These are phyloP conservation scores for Aspergillus diversus DNA, from an alignment of 495 filamentous ascomycete genomes.

Conservation along the genomic window DNA sequence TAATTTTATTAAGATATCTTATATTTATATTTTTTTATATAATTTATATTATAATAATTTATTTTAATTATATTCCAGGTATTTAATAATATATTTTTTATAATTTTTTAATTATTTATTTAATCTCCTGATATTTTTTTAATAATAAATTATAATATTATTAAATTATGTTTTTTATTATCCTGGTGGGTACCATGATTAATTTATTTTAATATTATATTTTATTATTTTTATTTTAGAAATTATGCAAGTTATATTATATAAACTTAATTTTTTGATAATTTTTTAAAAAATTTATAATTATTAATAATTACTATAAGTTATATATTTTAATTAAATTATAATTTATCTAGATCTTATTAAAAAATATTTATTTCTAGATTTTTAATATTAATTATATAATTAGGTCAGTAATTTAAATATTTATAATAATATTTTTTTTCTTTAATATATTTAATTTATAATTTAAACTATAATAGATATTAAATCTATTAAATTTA, in stretches of 20 bases:
- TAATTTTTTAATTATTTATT: neutral
- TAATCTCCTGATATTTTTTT: neutral
- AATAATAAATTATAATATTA: conserved; percentile 14
- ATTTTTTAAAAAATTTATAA: no score
- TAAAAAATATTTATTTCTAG: conserved; percentile 2
- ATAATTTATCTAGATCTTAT: no score
- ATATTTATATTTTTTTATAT: neutral
- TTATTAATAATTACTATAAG: no score
- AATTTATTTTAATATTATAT: conserved; percentile 1
- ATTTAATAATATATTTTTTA: neutral
- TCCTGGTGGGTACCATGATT: no score
- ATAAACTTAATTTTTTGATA: neutral
- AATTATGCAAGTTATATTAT: neutral
- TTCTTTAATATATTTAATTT: conserved; percentile 4
- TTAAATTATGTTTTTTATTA: no score
- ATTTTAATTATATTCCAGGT: neutral
- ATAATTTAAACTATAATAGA: neutral
- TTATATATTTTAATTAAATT: no score
- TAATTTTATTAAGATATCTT: neutral
- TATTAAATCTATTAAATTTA: no score
- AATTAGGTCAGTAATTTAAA: no score
- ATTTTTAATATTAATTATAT: conserved; percentile 5
- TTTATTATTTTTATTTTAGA: neutral
- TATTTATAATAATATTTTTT: conserved; percentile 1
- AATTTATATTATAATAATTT: neutral